Base-by-base conservation (phyloP, 2,329 filamentous ascomycete genomes). In the Cladophialophora yegresii region DNA sequence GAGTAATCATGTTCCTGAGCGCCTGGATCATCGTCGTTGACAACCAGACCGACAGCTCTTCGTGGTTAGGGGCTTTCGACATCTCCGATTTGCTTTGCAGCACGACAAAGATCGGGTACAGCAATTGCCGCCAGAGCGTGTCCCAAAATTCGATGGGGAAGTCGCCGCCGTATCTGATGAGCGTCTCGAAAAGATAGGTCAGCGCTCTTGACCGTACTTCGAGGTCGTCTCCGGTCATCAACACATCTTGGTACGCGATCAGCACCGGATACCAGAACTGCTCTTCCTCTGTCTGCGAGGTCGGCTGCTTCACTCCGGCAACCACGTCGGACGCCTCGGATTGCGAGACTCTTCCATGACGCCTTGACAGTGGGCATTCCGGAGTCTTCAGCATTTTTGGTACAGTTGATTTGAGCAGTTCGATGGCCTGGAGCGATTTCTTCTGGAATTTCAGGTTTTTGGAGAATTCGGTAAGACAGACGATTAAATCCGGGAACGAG, bases 21-120 rank as follows among this genome's bases (percentile, higher is more conserved):
- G 95, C 95, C 76, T 99, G 95, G 47, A 99, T 99, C 91, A 99
- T 97, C 8, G 95, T 99, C 0, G 95, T 99, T 0, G 95, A 98
- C 26, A 99, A 83, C 95, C 95, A 99, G 2, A 99, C 95, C 0
- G 95, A 98, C 22, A 98, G 83, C 74, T 99, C 95, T 77, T 99
- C 96, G 72, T 97, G 93, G 73, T 93, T 98, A 40, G 93, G 85
- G 13, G 93, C 93, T 73, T 97, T 97, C 28, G 89, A 89, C 89
- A 98, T 96, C 76, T 99, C 95, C 0, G 93, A 96, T 69, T 95
- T 92, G 20, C 95, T 97, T 70, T 96, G 92, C 50, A 99, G 80
- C 1, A 99, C 96, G 84, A 98, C 93, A 79, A 99, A 99, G 71
- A 99, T 99, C 0, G 95, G 96, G 71, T 96, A 98, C 1, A 99